These are phyloP conservation scores for Trifolium subterraneum DNA, from an alignment of 306 rosid genomes.

Conservation along the genomic window DNA sequence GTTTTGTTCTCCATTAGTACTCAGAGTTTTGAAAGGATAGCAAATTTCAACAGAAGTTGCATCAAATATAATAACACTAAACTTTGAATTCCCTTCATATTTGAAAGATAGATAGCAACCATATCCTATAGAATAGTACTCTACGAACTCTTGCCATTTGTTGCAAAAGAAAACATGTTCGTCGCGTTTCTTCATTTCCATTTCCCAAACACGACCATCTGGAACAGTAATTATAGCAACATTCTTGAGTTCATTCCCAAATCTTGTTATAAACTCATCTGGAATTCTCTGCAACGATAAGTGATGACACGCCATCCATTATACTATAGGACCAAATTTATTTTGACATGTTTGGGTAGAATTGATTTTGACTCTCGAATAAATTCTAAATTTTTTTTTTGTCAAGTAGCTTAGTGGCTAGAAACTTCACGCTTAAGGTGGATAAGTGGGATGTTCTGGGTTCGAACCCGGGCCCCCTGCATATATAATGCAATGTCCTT, in stretches of 20 bases:
- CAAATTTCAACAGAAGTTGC: constrained; percentile 38
- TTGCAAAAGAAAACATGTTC: constrained; percentile 10
- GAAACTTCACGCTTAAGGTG: no score
- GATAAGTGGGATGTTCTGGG: no score
- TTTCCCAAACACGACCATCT: constrained; percentile 19
- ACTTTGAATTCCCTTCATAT: constrained; percentile 38
- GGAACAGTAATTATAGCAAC: constrained; percentile 36
- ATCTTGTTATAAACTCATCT: constrained; percentile 36
- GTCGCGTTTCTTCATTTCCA: constrained; percentile 22
- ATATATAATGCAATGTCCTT: no score
- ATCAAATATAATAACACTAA: constrained; percentile 43
- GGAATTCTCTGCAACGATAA: constrained; percentile 42
- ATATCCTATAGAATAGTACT: constrained; percentile 31
- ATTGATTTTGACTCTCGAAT: no score
- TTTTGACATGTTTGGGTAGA: no score
- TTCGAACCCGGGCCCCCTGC: no score
- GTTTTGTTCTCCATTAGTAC: not conserved
- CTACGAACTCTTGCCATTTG: constrained; percentile 33
- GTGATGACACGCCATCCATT: not conserved
- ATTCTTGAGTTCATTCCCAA: constrained; percentile 35
- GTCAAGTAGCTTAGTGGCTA: no score
- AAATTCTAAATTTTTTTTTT: no score
- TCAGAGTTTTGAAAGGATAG: constrained; percentile 30
- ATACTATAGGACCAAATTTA: no score
- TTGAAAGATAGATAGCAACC: constrained; percentile 34